Evolutionary conservation across 345 rosid species (phyloP), one percentile per base, ranked within the genome.

Genomic region (Eutrema japonicum): DNA sequence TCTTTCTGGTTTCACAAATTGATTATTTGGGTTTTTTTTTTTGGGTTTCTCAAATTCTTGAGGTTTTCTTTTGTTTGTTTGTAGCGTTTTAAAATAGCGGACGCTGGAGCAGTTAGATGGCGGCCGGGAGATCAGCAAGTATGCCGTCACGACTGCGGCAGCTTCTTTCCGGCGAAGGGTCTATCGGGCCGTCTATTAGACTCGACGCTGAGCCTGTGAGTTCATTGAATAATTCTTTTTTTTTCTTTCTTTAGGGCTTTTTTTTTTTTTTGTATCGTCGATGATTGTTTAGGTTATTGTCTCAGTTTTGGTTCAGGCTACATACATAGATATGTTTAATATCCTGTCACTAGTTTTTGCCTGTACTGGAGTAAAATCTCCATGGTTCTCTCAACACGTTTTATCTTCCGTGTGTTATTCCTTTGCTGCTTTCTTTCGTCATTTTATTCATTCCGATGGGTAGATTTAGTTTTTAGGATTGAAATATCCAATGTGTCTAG

Each of bases 161-260:
- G 82, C 96, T 91, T 63, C 75, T 94, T 50, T 87, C 95, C 63
- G 98, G 96, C 14, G 98, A 94, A 66, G 88, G 85, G 38, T 72
- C 90, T 36, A 75, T 86, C 57, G 89, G 90, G 7, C 93, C 97
- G 30, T 89, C 97, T 62, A 76, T 88, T 52, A 84, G 88, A 73
- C 84, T 88, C 41, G 97, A 94, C 76, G 83, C 96, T 42, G 98
- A 91, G 75, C 87, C 97, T 41, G 98, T 94, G 72, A 85, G 96
- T 82, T 73, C 14, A n/a, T n/a, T 67, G 29, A 16, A 38, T 4
- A 3, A 22, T 22, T 33, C 42, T 1, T 10, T 27, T 3, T 4
- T 12, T 42, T 42, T 30, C 3, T 29, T 46, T 46, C 13, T 18
- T 41, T 60, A 33, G 64, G 32, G 64, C 4, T 53, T 32, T 53